Conservation (phyloP, 1,139 yeast species). For the Zhuliangozyma parablackwelliae region DNA sequence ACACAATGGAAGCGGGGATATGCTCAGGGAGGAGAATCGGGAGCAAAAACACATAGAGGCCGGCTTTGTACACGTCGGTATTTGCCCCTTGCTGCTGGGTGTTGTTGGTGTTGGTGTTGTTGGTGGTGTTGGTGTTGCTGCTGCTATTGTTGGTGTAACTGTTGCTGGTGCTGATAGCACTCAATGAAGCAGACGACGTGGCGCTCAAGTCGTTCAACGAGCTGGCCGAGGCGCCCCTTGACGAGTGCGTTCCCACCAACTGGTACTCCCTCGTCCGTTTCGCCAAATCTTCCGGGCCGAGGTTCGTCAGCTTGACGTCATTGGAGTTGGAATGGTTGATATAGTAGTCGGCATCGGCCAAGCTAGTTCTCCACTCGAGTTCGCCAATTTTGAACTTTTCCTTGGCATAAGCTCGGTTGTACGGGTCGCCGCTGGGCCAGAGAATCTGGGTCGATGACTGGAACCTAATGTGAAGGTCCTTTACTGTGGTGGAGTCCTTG, state of each 20-base stretch:
- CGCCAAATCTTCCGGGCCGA: slow-evolving; percentile 34
- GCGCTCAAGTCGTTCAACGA: background rate
- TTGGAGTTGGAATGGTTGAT: slow-evolving; percentile 36
- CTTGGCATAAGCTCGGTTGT: slow-evolving; percentile 33
- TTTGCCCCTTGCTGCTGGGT: slow-evolving; percentile 6
- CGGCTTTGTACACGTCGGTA: slow-evolving; percentile 45
- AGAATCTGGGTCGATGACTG: slow-evolving; percentile 32
- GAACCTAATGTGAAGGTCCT: slow-evolving; percentile 30
- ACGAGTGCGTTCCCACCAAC: slow-evolving; percentile 15
- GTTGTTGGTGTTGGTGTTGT: background rate
- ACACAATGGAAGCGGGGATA: slow-evolving; percentile 65
- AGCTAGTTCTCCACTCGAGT: slow-evolving; percentile 42
- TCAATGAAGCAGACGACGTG: background rate
- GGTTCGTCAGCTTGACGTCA: slow-evolving; percentile 24
- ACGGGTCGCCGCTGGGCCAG: slow-evolving; percentile 58
- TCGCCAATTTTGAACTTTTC: slow-evolving; percentile 50
- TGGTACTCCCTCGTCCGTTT: slow-evolving; percentile 33
- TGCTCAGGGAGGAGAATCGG: slow-evolving; percentile 68
- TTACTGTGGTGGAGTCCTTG: slow-evolving; percentile 26
- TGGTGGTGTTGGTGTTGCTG: background rate
- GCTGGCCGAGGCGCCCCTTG: background rate
- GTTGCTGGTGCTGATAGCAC: background rate
- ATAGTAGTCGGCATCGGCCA: slow-evolving; percentile 45
- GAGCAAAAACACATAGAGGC: slow-evolving; percentile 73
- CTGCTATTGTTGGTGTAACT: too few species aligned